Base-by-base conservation (phyloP, 352 stramenopile genomes). In the Phytophthora pistaciae region DNA sequence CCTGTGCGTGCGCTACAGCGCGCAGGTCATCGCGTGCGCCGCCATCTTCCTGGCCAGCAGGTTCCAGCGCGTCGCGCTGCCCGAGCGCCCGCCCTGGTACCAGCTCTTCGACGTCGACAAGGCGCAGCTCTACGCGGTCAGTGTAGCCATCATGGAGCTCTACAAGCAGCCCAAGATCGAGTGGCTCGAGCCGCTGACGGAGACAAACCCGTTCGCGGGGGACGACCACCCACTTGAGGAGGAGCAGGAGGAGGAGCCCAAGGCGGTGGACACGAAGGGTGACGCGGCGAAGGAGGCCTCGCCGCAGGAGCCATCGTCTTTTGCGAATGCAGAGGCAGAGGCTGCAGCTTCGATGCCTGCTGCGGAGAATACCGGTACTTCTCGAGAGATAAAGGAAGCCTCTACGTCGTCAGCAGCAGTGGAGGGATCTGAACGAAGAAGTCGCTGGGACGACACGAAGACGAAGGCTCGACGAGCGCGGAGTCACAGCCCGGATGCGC, bases 31-130 rank as follows among this genome's bases (percentile, higher is more conserved):
- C 53, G 93, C 93, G 3, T 98, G 94, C 70, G 90, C 91, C 40
- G 93, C 93, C 36, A 95, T 98, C 61, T 96, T 96, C 64, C 79
- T 98, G 46, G 84, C 92, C 2, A 89, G 86, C 6, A 86, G 90
- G 16, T 75, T 85, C 53, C 70, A 91, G 21, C 68, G 75, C 2
- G 77, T 92, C 36, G 80, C 83, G 42, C 56, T 95, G 10, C 87
- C 87, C 0, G 75, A 87, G 21, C 67, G 78, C 55, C 85, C 86
- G 38, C 58, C 82, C 36, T 95, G 87, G 87, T 92, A 87, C 59
- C 48, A 70, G 61, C 75, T 95, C 1, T 93, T 95, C 40, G 87
- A 89, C 16, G 87, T 95, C 18, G 75, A 88, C 21, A 76, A 79
- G 42, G 49, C 63, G 31, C 74, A 86, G 57, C 64, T 96, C 16